Conservation (phyloP, 495 filamentous ascomycete genomes). For the Aspergillus saccharolyticus region DNA sequence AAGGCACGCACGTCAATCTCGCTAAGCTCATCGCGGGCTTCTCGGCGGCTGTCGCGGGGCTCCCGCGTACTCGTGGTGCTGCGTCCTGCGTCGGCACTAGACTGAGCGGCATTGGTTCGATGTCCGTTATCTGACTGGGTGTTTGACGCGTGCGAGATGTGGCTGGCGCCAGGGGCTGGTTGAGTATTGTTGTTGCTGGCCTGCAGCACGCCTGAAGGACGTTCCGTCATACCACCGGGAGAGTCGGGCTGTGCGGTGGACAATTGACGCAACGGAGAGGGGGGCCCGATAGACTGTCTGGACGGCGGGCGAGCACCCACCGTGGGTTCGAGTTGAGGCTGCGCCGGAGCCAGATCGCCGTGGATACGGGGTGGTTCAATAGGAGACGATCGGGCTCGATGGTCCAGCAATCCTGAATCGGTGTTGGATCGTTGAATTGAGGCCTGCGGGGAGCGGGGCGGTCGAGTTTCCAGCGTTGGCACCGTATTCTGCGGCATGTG, state of each 20-base stretch:
- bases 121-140: conserved; percentile 22
- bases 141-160: conserved; percentile 12
- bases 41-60: conserved; percentile 38
- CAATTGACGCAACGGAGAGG: conserved; percentile 25
- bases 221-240: conserved; percentile 19
- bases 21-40: conserved; percentile 45
- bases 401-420: conserved; percentile 30
- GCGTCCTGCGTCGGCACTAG: conserved; percentile 44
- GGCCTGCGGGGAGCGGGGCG: conserved; percentile 15
- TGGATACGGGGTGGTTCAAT: conserved; percentile 25
- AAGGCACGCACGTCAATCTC: conserved; percentile 44
- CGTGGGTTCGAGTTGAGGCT: conserved; percentile 21
- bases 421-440: conserved; percentile 28
- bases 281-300: conserved; percentile 50
- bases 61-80: conserved; percentile 52
- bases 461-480: conserved; percentile 11
- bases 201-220: conserved; percentile 28
- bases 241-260: conserved; percentile 25
- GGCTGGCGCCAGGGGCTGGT: conserved; percentile 15
- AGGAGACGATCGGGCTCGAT: conserved; percentile 42
- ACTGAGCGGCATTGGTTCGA: conserved; percentile 13
- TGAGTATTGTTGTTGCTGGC: conserved; percentile 13
- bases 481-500: conserved; percentile 21
- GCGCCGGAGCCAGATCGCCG: conserved; percentile 20
- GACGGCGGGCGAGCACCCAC: conserved; percentile 48